Conservation (phyloP, 805 yeast species). For the Novakomyces olei region DNA sequence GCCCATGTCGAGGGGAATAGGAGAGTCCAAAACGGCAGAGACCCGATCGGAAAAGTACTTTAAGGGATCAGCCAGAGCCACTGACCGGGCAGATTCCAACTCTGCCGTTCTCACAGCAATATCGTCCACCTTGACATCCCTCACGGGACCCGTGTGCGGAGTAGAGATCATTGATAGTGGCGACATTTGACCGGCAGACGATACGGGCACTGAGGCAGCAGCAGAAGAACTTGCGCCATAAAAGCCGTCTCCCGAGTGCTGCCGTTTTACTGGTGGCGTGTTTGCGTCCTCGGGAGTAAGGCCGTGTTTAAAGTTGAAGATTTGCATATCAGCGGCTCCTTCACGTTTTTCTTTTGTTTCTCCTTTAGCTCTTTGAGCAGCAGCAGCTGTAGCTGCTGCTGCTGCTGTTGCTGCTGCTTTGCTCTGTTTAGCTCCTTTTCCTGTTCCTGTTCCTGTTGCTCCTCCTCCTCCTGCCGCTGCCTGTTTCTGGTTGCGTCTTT, state of each 20-base stretch:
- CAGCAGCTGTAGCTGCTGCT: background rate
- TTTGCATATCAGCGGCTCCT: background rate
- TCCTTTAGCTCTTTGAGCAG: background rate
- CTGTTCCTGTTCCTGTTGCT: background rate
- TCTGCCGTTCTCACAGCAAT: background rate
- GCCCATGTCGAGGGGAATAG: too few relatives aligned
- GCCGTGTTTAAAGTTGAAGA: background rate
- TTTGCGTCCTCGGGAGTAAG: slow-evolving; percentile 1
- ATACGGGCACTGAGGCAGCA: background rate
- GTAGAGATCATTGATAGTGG: background rate
- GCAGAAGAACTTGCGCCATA: too few relatives aligned
- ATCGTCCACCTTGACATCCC: background rate
- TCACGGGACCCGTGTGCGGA: background rate
- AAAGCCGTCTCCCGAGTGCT: background rate
- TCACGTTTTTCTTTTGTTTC: background rate
- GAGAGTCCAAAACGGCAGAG: background rate
- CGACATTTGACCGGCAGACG: background rate
- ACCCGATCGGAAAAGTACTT: background rate
- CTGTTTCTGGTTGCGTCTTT: too few relatives aligned
- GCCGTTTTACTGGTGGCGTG: background rate
- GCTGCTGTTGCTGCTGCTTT: too few relatives aligned
- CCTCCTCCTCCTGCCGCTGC: too few relatives aligned
- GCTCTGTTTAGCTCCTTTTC: too few relatives aligned
- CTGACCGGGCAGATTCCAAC: background rate
- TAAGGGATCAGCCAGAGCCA: slow-evolving; percentile 1